Base-by-base conservation (phyloP, 106 monocot genomes). In the Alisma plantagoaquatica region DNA sequence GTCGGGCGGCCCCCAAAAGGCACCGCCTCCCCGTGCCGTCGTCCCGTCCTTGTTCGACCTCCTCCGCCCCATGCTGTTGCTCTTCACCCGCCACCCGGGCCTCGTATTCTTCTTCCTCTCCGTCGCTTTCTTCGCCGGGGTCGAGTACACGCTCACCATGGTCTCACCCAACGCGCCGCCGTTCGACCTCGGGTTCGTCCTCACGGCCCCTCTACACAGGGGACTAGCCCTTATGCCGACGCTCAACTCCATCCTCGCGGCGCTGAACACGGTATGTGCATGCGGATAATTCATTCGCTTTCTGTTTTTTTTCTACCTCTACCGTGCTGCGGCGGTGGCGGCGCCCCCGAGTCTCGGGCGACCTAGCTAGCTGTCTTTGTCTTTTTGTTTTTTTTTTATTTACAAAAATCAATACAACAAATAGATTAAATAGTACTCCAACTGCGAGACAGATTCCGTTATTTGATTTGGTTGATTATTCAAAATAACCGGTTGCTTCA, bases 141-240 rank as follows among this genome's bases (percentile, higher is more conserved):
- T 94, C 10, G 93, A 94, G 75, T 94, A 94, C 72, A 94, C 83
- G 2, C 61, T 87, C 55, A 23, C 18, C 10, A 94, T 94, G 93
- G 74, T 94, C 19, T 77, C 87, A 1, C 50, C 73, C 3, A 9
- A 59, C 7, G 65, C 93, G 14, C 75, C 76, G 26, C 87, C 93
- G 0, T 17, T 94, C 20, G 87, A 87, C 57, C 25, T 94, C 25
- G 93, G 87, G 4, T 94, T 94, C 63, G 11, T 66, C 27, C 63
- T 80, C 51, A 87, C 93, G 6, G 33, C 25, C 16, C 26, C 60
- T 2, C 51, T 93, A 32, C 60, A 94, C 52, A 21, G 45, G 21
- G 2, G 49, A 15, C 63, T 94, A 20, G 69, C 77, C 19, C 46
- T 43, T 1, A 62, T 66, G 2, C 93, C 87, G 4, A 31, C 27